phyloP scores from a whole-genome alignment of 345 rosid species.

The Syzygium aromaticum region DNA sequence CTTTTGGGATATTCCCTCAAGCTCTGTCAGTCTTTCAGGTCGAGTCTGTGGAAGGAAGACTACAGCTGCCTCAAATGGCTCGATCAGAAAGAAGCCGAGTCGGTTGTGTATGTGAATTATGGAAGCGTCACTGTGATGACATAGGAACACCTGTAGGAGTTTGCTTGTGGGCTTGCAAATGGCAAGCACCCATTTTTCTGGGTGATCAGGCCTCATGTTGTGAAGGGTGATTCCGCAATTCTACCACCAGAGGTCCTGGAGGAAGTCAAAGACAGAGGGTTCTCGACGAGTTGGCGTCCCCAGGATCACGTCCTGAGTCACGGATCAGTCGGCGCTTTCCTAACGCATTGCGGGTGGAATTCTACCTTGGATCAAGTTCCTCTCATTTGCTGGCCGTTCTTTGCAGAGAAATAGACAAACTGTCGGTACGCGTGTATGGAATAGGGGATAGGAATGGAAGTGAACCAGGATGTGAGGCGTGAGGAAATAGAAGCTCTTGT shows the following conservation, averaged over 20 bases:
- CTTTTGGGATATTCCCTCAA: neutral
- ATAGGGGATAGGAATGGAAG: conserved; percentile 23
- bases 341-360: no score
- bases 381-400: no score
- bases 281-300: no score
- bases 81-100: neutral
- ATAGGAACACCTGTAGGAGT: neutral
- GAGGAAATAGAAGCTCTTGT: neutral
- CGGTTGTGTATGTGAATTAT: conserved; percentile 12
- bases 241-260: neutral
- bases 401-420: conserved; percentile 15
- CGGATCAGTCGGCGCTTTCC: no score
- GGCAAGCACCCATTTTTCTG: neutral
- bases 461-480: neutral
- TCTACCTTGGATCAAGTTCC: no score
- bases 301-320: no score
- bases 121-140: neutral
- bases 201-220: neutral
- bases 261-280: neutral
- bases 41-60: conserved; percentile 7
- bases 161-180: neutral
- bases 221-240: neutral
- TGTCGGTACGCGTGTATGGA: conserved; percentile 7
- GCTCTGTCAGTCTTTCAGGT: neutral
- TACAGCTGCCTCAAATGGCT: conserved; percentile 14